These are phyloP conservation scores for Gypsophila paniculata DNA, from an alignment of 179 eudicot genomes.

Conservation along the genomic window DNA sequence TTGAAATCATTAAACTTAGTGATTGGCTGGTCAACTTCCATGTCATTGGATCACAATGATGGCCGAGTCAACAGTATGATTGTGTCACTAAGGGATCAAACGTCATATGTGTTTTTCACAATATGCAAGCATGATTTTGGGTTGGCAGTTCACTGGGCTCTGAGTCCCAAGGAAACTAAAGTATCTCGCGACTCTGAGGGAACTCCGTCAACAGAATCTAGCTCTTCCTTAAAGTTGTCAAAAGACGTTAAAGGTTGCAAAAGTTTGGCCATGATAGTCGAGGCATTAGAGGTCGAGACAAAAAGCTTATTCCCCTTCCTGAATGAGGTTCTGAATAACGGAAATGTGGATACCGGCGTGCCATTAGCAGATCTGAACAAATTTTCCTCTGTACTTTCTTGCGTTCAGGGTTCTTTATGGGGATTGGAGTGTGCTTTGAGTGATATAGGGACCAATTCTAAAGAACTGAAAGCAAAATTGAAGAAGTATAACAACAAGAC, in stretches of 20 bases:
- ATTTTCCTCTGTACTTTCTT: constrained; percentile 46
- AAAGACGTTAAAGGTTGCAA: constrained; percentile 34
- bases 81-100: constrained; percentile 70
- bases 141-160: constrained; percentile 29
- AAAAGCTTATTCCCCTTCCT: constrained; percentile 24
- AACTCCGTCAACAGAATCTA: constrained; percentile 17
- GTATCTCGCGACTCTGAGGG: constrained; percentile 22
- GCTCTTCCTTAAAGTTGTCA: constrained; percentile 21
- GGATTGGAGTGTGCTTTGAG: constrained; percentile 62
- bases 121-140: constrained; percentile 49
- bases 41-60: constrained; percentile 33
- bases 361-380: constrained; percentile 33
- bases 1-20: constrained; percentile 53
- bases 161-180: constrained; percentile 23
- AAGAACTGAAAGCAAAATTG: constrained; percentile 33
- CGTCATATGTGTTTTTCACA: constrained; percentile 56
- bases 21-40: constrained; percentile 30
- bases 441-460: constrained; percentile 27
- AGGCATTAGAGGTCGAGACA: constrained; percentile 47
- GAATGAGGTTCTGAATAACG: constrained; percentile 26
- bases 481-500: constrained; percentile 31
- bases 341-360: constrained; percentile 16
- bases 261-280: constrained; percentile 40
- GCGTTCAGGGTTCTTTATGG: constrained; percentile 65
- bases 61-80: constrained; percentile 38